A percentile compares a stretch with the other conserved stretches of the same genome.
Evolutionary conservation across 306 rosid genomes (phyloP).

Genomic region (Styphnolobium japonicum): DNA sequence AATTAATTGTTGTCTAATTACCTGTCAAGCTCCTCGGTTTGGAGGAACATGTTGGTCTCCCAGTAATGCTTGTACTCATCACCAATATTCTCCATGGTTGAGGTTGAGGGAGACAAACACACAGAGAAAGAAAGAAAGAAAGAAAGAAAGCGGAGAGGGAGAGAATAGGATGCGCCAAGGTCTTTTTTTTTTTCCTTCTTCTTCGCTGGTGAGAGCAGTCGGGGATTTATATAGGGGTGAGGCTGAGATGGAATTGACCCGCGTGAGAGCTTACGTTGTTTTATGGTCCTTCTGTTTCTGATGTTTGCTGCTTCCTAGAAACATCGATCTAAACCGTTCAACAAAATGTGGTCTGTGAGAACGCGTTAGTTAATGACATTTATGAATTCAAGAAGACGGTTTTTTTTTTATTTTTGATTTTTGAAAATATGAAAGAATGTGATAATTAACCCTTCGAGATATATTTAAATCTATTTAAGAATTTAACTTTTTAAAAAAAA

Average conservation of each 20-base stretch:
- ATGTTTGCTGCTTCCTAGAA: not conserved
- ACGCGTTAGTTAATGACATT: constrained; percentile 19
- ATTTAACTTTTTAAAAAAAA: no score
- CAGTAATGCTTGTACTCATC: constrained; percentile 50
- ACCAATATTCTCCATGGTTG: constrained; percentile 50
- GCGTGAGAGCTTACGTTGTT: not conserved
- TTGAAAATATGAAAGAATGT: no score
- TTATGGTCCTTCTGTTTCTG: not conserved
- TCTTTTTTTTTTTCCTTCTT: not conserved
- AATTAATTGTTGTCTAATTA: not conserved
- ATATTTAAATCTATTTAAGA: no score
- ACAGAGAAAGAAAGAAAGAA: not conserved
- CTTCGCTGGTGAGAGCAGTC: not conserved
- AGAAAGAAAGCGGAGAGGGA: not conserved
- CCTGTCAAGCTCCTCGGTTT: constrained; percentile 61
- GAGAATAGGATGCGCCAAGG: not conserved
- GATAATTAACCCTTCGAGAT: no score
- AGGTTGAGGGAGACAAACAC: not conserved
- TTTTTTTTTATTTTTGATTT: no score
- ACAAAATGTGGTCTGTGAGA: not conserved
- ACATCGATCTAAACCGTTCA: not conserved
- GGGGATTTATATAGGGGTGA: not conserved
- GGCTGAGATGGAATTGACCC: not conserved
- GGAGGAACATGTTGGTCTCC: constrained; percentile 54
- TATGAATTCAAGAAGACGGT: not conserved